Conservation (phyloP, 768 basidiomycete species). For the Symmetrospora coprosmae region DNA sequence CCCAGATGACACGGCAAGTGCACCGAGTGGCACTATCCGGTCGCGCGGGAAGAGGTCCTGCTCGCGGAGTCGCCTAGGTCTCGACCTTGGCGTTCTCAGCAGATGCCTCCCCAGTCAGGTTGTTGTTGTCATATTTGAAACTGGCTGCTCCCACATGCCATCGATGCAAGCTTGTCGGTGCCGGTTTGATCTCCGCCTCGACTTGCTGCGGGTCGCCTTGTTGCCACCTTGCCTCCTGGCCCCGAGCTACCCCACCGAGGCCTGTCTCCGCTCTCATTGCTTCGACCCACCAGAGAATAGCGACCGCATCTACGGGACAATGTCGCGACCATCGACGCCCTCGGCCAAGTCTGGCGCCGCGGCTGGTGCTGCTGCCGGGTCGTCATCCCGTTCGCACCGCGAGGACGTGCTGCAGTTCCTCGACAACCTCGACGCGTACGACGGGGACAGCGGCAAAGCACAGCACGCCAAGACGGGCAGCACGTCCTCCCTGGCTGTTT, state of each 20-base stretch:
- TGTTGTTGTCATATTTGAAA: neutral
- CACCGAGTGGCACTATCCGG: too few relatives aligned
- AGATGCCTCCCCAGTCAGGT: too few relatives aligned
- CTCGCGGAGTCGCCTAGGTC: too few relatives aligned
- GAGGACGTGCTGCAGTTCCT: slow-evolving; percentile 79
- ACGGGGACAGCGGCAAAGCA: neutral
- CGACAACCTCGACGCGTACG: slow-evolving; percentile 77
- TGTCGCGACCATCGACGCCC: slow-evolving; percentile 14
- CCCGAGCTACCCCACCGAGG: too few relatives aligned
- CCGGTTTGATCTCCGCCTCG: too few relatives aligned
- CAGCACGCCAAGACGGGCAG: slow-evolving; percentile 21
- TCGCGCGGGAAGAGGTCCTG: too few relatives aligned
- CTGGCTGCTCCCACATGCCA: neutral
- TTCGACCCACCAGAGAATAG: neutral
- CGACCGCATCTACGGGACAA: neutral
- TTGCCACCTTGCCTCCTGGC: too few relatives aligned
- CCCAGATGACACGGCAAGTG: too few relatives aligned
- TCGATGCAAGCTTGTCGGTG: too few relatives aligned
- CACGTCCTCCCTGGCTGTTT: slow-evolving; percentile 16
- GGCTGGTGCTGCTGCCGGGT: too few relatives aligned
- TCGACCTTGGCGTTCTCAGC: too few relatives aligned
- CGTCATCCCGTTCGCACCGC: slow-evolving; percentile 8
- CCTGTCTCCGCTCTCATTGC: neutral
- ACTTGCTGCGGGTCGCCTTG: too few relatives aligned
- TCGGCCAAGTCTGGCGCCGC: neutral